Evolutionary conservation across 768 basidiomycete genomes (phyloP), one percentile per base, ranked within the genome.

Genomic region (Phaeolepiota aurea): DNA sequence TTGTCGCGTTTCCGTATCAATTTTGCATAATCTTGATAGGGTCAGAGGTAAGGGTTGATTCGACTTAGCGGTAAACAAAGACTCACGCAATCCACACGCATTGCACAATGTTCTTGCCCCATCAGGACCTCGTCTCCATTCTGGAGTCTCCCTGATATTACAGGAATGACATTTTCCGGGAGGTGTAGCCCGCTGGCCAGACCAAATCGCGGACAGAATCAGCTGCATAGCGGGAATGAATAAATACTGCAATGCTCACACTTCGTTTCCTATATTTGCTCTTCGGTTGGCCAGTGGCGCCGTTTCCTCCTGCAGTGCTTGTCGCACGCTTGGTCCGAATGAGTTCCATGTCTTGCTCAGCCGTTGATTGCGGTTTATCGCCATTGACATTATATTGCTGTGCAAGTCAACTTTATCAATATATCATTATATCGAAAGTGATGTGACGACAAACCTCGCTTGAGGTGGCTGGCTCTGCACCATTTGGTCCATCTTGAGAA

Each of bases 121-220:
- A 53, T 88, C 87, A 2, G 87, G 87, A 12, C 87, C 87, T 18
- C 86, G 74, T 40, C 87, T 62, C 87, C 87, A 89, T 57, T 89
- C 87, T n/a, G 87, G 87, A 3, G 87, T 89, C 55, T 89, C 87
- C 44, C 82, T 70, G 42, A 87, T 88, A 61, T 87, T 85, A 56
- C 87, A 89, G 21, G 87, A 87, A 60, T 88, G 84, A 52, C 87
- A 89, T 54, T 88, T 87, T 7, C 86, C 86, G 3, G 87, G 87
- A 13, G 87, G 87, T 25, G 82, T 86, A 32, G 87, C 84, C 49
- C 87, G 78, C 87, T 89, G 62, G 38, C 50, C 54, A 54, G 54
- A 65, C 55, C 47, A 62, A 57, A 55, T 47, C 48, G 48, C 50
- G 49, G 50, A 58, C 38, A 49, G 37, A 51, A 38, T 59, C 47